phyloP scores from a whole-genome alignment of 2,329 filamentous ascomycete species.

The Sporothrix brunneoviolacea region DNA sequence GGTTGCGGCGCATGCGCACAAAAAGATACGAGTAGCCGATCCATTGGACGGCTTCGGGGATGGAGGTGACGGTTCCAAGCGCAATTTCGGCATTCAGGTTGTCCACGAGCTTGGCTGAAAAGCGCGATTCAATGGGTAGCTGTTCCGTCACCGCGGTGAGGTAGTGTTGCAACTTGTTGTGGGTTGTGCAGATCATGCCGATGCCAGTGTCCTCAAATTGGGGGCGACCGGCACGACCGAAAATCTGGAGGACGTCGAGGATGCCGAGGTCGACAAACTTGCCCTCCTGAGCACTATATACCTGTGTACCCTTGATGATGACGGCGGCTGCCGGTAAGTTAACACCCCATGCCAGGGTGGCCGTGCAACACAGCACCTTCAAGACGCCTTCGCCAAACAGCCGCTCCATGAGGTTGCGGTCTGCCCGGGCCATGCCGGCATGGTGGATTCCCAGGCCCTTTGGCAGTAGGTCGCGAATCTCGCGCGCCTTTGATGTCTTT shows the following conservation, averaged over 20 bases:
- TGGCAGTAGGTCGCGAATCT: conserved; percentile 79
- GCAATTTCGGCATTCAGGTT: conserved; percentile 95
- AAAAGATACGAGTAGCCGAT: conserved; percentile 97
- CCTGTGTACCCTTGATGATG: conserved; percentile 94
- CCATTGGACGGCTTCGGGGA: conserved; percentile 92
- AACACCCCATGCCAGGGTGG: conserved; percentile 96
- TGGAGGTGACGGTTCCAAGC: conserved; percentile 88
- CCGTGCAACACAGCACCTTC: conserved; percentile 96
- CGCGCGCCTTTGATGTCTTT: conserved; percentile 75
- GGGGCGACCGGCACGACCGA: conserved; percentile 93
- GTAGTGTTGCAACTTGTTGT: conserved; percentile 90
- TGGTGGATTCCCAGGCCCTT: conserved; percentile 95
- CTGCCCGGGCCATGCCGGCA: conserved; percentile 89
- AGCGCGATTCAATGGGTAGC: conserved; percentile 93
- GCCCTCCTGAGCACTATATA: conserved; percentile 93
- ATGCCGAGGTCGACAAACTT: conserved; percentile 97
- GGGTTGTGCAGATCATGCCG: conserved; percentile 94
- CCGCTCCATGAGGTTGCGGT: conserved; percentile 91
- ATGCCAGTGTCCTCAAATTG: conserved; percentile 98
- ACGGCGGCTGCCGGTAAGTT: conserved; percentile 96
- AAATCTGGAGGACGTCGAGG: conserved; percentile 93
- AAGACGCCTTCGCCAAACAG: conserved; percentile 88
- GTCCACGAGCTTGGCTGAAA: conserved; percentile 88
- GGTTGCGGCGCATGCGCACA: conserved; percentile 90
- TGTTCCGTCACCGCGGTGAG: conserved; percentile 90